These are phyloP conservation scores for Ophiostoma piceae DNA, from an alignment of 2,329 filamentous ascomycete species.

Conservation along the genomic window DNA sequence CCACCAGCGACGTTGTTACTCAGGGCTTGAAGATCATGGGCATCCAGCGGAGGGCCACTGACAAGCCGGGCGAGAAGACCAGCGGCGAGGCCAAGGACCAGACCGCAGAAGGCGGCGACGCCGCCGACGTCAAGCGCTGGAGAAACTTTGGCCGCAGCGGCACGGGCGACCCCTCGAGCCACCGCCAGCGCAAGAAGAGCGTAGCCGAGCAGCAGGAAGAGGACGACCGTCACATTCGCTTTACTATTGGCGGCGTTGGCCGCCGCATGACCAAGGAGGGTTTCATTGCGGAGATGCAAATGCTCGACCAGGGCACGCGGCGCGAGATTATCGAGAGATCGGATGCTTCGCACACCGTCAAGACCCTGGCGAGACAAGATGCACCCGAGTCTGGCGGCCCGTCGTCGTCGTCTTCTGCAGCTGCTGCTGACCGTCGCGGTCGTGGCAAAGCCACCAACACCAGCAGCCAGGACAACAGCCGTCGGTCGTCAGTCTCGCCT, in stretches of 20 bases:
- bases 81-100: slow-evolving; percentile 31
- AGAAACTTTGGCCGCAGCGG: slow-evolving; percentile 38
- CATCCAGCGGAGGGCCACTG: slow-evolving; percentile 41
- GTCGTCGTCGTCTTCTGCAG: neutral
- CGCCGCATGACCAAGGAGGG: slow-evolving; percentile 73
- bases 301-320: slow-evolving; percentile 62
- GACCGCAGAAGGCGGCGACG: slow-evolving; percentile 29
- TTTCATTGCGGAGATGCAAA: slow-evolving; percentile 68
- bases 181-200: slow-evolving; percentile 39
- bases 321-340: slow-evolving; percentile 51
- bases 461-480: slow-evolving; percentile 7
- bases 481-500: slow-evolving; percentile 18
- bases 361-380: slow-evolving; percentile 45
- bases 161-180: slow-evolving; percentile 31
- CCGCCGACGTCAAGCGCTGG: slow-evolving; percentile 43
- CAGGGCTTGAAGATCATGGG: slow-evolving; percentile 52
- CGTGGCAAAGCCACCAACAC: slow-evolving; percentile 7
- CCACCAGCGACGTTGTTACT: slow-evolving; percentile 35
- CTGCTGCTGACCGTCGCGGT: neutral
- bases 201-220: slow-evolving; percentile 43
- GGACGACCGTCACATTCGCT: slow-evolving; percentile 68
- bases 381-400: slow-evolving; percentile 15
- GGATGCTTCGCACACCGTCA: slow-evolving; percentile 44
- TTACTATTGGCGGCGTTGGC: slow-evolving; percentile 69
- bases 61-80: slow-evolving; percentile 25